Conservation (phyloP, 2,329 filamentous ascomycete genomes). For the Hymenoscyphus infarciens region DNA sequence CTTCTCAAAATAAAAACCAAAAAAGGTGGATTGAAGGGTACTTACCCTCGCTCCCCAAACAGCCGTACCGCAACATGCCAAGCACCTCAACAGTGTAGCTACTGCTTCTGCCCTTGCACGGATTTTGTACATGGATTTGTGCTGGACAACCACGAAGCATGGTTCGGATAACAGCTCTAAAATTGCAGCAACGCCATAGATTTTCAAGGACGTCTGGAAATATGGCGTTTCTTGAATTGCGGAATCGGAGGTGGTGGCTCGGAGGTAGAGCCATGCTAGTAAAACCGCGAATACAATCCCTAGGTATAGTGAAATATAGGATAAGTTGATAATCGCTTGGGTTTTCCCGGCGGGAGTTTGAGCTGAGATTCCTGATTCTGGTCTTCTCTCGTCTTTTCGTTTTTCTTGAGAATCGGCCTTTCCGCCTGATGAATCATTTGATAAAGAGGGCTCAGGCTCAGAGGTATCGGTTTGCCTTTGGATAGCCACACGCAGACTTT, state of each 20-base stretch:
- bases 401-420: conserved; percentile 12
- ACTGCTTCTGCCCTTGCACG: conserved; percentile 79
- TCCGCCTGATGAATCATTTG: conserved; percentile 2
- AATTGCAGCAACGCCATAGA: conserved; percentile 56
- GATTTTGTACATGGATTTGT: conserved; percentile 73
- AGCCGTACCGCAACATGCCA: conserved; percentile 68
- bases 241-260: conserved; percentile 46
- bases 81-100: conserved; percentile 74
- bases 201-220: conserved; percentile 50
- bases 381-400: conserved; percentile 22
- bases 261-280: conserved; percentile 67
- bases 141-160: conserved; percentile 82
- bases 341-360: conserved; percentile 40
- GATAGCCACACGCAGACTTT: conserved; percentile 85
- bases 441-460: conserved; percentile 15
- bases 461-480: conserved; percentile 64
- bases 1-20: not conserved
- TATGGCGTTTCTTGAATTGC: conserved; percentile 56
- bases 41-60: conserved; percentile 52
- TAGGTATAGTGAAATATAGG: conserved; percentile 71
- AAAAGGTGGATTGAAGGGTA: not conserved
- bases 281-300: conserved; percentile 61
- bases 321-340: conserved; percentile 84
- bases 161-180: conserved; percentile 84
- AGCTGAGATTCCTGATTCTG: conserved; percentile 22